Conservation (phyloP, 2,329 filamentous ascomycete species). For the Plenodomus biglobosus region DNA sequence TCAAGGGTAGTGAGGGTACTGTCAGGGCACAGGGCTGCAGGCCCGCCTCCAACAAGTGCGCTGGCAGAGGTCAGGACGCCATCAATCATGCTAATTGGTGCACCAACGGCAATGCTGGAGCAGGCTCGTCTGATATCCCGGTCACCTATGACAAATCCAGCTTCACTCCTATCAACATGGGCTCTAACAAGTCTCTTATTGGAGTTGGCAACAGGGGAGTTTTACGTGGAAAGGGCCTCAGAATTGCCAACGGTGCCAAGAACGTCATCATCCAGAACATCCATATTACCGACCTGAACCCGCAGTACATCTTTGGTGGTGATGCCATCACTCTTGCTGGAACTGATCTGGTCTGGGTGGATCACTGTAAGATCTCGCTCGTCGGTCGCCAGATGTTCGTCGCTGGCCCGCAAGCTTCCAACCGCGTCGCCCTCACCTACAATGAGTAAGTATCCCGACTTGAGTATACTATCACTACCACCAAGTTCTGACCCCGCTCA, state of each 20-base stretch:
- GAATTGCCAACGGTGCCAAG: not conserved
- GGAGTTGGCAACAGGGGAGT: constrained; percentile 44
- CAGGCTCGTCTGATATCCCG: constrained; percentile 8
- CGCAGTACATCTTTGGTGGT: constrained; percentile 44
- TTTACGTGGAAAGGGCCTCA: constrained; percentile 28
- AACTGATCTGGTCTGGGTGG: constrained; percentile 39
- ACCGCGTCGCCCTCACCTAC: constrained; percentile 22
- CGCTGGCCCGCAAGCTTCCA: constrained; percentile 8
- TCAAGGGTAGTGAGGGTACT: constrained; percentile 25
- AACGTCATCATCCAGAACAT: constrained; percentile 47
- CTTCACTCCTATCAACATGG: constrained; percentile 31
- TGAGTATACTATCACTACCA: too few species aligned
- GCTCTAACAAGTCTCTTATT: constrained; percentile 46
- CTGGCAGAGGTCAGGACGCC: constrained; percentile 57
- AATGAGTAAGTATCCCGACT: too few species aligned
- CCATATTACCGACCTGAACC: constrained; percentile 42
- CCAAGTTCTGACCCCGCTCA: too few species aligned
- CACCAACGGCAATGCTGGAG: constrained; percentile 13
- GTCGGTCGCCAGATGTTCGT: constrained; percentile 20
- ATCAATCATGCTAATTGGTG: constrained; percentile 52
- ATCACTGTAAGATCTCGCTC: constrained; percentile 23
- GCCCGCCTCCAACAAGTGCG: constrained; percentile 40
- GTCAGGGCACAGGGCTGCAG: constrained; percentile 36
- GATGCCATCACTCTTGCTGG: constrained; percentile 40
- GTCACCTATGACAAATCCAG: constrained; percentile 39